Conservation (phyloP, 2,329 filamentous ascomycete species). For the Pleurostoma richardsiae region DNA sequence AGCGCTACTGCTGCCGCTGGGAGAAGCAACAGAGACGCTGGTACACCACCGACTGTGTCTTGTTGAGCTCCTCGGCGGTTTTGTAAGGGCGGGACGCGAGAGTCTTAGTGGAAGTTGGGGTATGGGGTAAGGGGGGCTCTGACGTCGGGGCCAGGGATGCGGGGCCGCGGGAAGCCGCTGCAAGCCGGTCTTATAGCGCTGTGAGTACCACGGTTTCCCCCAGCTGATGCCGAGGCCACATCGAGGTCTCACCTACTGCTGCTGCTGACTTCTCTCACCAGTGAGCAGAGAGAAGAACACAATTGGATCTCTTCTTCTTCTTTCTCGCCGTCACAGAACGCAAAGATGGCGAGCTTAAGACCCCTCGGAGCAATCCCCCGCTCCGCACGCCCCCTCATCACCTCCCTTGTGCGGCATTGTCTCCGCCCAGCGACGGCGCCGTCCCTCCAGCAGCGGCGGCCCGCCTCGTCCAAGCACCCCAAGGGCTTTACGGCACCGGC, state of each 20-base stretch:
- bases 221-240: no score
- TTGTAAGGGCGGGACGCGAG: no score
- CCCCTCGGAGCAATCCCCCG: constrained; percentile 24
- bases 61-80: no score
- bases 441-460: constrained; percentile 18
- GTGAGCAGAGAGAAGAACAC: constrained; percentile 1
- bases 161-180: constrained; percentile 38
- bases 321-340: constrained; percentile 1
- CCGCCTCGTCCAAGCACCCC: constrained; percentile 59
- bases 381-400: constrained; percentile 15
- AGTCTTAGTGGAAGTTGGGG: not conserved
- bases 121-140: constrained; percentile 3
- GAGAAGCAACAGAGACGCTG: no score
- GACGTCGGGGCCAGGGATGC: not conserved
- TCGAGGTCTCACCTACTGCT: no score
- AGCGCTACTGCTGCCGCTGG: no score
- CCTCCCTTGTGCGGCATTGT: constrained; percentile 25
- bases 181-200: constrained; percentile 26
- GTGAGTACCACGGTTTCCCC: no score
- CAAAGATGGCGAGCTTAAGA: constrained; percentile 35
- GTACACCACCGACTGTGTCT: no score
- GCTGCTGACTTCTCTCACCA: not conserved
- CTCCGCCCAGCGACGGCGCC: constrained; percentile 28
- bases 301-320: constrained; percentile 6
- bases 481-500: constrained; percentile 64